Conservation (phyloP, 1,284 basidiomycete species). For the Malassezia slooffiae region DNA sequence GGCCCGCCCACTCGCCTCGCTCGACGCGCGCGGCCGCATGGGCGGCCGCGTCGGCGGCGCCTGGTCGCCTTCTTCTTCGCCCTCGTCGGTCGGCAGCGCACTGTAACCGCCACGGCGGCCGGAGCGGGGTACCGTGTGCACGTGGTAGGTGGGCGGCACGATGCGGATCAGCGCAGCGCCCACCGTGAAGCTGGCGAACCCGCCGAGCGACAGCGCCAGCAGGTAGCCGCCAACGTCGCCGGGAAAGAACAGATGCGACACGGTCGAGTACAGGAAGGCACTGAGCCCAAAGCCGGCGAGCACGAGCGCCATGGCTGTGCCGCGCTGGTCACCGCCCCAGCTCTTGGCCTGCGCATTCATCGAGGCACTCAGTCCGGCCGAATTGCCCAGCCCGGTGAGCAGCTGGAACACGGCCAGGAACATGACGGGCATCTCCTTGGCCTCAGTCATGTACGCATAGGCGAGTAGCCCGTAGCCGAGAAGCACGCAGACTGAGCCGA, state of each 20-base stretch:
- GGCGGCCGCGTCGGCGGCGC: background rate
- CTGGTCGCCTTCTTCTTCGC: background rate
- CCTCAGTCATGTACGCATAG: conserved; percentile 6
- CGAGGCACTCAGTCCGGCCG: conserved; percentile 40
- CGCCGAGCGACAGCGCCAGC: conserved; percentile 60
- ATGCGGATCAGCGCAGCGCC: conserved; percentile 58
- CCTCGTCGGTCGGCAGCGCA: background rate
- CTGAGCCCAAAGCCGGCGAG: conserved; percentile 72
- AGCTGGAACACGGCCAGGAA: conserved; percentile 32
- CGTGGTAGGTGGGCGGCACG: conserved; percentile 50
- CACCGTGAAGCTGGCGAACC: conserved; percentile 58
- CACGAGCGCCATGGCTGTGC: conserved; percentile 61
- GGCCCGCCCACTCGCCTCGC: conserved; percentile 28
- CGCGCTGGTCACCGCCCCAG: conserved; percentile 49
- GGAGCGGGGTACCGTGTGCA: too few relatives aligned
- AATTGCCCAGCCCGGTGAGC: conserved; percentile 33
- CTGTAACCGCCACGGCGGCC: background rate
- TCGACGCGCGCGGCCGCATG: conserved; percentile 20
- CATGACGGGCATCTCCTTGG: conserved; percentile 3
- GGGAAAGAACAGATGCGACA: conserved; percentile 58
- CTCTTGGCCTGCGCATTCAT: conserved; percentile 45
- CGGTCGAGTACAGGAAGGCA: conserved; percentile 64
- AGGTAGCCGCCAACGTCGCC: conserved; percentile 63
- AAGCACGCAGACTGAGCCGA: conserved; percentile 8
- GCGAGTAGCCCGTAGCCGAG: conserved; percentile 10